Base-by-base conservation (phyloP, 2,329 filamentous ascomycete species). In the Torrubiellomyces zombiae region DNA sequence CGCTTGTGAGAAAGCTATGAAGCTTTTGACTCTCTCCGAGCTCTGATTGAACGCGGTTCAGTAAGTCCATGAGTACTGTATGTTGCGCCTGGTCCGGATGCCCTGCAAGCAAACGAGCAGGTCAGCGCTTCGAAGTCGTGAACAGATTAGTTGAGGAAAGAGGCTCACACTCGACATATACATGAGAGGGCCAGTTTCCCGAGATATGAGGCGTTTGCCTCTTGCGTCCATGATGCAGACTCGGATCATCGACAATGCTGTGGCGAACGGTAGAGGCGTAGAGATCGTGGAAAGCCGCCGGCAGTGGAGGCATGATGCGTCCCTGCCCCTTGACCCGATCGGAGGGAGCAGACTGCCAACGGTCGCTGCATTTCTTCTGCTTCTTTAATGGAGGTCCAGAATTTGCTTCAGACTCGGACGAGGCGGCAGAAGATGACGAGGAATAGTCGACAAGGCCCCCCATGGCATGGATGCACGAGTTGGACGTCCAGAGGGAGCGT, bases 131-230 rank as follows among this genome's bases (percentile, higher is more conserved):
- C 9, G 20, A 17, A 19, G 23, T 24, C n/a, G n/a, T n/a, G n/a
- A n/a, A n/a, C n/a, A n/a, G 21, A 21, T 21, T 17, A 25, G 26
- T 21, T 15, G 19, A 19, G 17, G 27, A 18, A 18, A 18, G 14
- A 57, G n/a, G n/a, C 72, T 53, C 61, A 91, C 89, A 98, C 56
- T 95, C 86, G 28, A 93, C 60, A 48, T 92, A 95, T 22, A 95
- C 47, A 51, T 95, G 86, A 17, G 75, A 82, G 2, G 86, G 82
- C 89, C 89, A 98, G 48, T 83, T 81, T 31, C 89, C 89, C 30
- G 73, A 68, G 14, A 86, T 60, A 50, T 98, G 89, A 14, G 86
- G 85, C 24, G 72, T 78, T 29, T 75, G 67, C 20, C 89, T 69
- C 44, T 75, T 81, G 22, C 86, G 73, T 27, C 89, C 89, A 16